A percentile compares a stretch with the other conserved stretches of the same genome.
phyloP scores from a whole-genome alignment of 805 yeast genomes.

The Novakomyces olei region DNA sequence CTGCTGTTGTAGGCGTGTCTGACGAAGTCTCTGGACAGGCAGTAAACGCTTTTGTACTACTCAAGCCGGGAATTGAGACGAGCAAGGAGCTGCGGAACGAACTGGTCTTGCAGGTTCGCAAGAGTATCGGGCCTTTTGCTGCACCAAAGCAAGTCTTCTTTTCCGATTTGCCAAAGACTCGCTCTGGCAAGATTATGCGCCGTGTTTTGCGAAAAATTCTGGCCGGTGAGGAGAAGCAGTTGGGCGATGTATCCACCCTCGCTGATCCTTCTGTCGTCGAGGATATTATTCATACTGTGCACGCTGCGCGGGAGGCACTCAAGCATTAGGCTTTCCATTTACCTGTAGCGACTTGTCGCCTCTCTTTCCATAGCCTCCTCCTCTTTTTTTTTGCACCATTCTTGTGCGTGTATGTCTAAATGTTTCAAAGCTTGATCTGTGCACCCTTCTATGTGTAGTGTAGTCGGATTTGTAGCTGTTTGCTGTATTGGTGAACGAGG shows the following conservation, averaged over 20 bases:
- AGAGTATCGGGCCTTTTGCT: constrained; percentile 80
- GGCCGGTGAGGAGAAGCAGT: constrained; percentile 74
- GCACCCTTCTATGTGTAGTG: no score
- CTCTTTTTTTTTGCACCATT: no score
- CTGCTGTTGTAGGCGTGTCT: constrained; percentile 89
- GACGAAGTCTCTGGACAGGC: constrained; percentile 98
- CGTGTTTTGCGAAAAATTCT: constrained; percentile 85
- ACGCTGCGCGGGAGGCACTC: constrained; percentile 9
- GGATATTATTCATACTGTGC: constrained; percentile 48
- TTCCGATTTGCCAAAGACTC: constrained; percentile 87
- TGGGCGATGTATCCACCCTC: constrained; percentile 81
- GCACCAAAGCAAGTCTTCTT: constrained; percentile 82
- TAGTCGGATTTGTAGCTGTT: no score
- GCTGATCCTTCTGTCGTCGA: constrained; percentile 71
- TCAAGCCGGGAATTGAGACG: constrained; percentile 31
- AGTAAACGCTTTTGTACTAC: constrained; percentile 78
- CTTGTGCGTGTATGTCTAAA: no score
- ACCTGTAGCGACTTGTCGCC: no score
- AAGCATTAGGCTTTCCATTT: no score
- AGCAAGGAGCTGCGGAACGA: constrained; percentile 32
- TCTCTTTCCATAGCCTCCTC: no score
- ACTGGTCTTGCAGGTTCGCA: constrained; percentile 69
- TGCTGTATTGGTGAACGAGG: no score
- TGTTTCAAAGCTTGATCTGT: no score
- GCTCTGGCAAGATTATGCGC: constrained; percentile 98